These are phyloP conservation scores for Poronia punctata DNA, from an alignment of 495 filamentous ascomycete genomes.

Conservation along the genomic window DNA sequence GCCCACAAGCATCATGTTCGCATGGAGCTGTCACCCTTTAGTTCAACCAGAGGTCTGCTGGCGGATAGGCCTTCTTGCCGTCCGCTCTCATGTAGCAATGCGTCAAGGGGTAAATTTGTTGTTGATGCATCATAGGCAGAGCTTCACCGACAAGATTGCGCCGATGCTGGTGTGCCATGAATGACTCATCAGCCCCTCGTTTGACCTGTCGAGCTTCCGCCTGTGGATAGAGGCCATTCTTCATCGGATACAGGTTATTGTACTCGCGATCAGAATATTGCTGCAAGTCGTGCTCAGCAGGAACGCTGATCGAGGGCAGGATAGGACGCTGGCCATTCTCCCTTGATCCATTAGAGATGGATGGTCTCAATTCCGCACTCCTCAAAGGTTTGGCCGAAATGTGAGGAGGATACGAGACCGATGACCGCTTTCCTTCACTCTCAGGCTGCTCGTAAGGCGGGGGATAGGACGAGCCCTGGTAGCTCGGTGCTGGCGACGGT, in stretches of 20 bases:
- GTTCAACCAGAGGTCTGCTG: slow-evolving; percentile 9
- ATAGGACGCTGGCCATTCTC: slow-evolving; percentile 6
- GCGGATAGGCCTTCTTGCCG: slow-evolving; percentile 14
- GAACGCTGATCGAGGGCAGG: slow-evolving; percentile 8
- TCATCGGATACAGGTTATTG: slow-evolving; percentile 5
- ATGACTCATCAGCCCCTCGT: slow-evolving; percentile 21
- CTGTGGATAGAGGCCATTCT: slow-evolving; percentile 14
- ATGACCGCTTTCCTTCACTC: slow-evolving; percentile 16
- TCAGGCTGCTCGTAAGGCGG: slow-evolving; percentile 19
- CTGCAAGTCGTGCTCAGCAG: neutral
- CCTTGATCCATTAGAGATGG: slow-evolving; percentile 6
- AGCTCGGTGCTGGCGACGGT: slow-evolving; percentile 19
- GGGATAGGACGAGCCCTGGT: slow-evolving; percentile 16
- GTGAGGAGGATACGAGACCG: slow-evolving; percentile 18
- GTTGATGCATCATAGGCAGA: slow-evolving; percentile 16
- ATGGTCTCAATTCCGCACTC: slow-evolving; percentile 2
- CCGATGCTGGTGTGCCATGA: slow-evolving; percentile 18
- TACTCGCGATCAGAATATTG: neutral
- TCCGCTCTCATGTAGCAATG: slow-evolving; percentile 21
- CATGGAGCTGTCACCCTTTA: no score
- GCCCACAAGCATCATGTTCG: no score
- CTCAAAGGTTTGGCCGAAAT: slow-evolving; percentile 16
- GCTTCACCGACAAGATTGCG: slow-evolving; percentile 22
- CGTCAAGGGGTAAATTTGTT: slow-evolving; percentile 6
- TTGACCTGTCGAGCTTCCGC: slow-evolving; percentile 19